Evolutionary conservation across 1,284 basidiomycete species (phyloP).

Genomic region (Entoloma clypeatum): DNA sequence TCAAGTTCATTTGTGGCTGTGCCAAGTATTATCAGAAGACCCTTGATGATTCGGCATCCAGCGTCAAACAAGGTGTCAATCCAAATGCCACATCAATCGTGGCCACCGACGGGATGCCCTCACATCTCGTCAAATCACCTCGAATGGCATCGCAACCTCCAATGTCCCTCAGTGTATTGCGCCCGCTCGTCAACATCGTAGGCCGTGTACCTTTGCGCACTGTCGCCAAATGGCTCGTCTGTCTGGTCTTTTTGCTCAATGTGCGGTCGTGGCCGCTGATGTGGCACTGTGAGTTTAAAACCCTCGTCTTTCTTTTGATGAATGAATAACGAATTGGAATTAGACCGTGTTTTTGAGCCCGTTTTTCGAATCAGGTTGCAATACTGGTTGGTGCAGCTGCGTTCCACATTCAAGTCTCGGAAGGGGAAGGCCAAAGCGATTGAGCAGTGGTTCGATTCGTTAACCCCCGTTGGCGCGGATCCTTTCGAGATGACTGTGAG

Average conservation of each 20-base stretch:
- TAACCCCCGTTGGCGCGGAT: slow-evolving; percentile 52
- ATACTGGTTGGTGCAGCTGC: slow-evolving; percentile 34
- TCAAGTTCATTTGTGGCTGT: too few species aligned
- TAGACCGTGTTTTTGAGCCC: slow-evolving; percentile 58
- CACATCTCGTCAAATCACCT: too few species aligned
- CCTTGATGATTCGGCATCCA: too few species aligned
- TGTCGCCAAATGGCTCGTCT: slow-evolving; percentile 31
- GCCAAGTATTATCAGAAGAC: too few species aligned
- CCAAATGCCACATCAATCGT: too few species aligned
- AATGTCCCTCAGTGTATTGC: too few species aligned
- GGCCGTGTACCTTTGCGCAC: slow-evolving; percentile 21
- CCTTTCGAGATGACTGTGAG: slow-evolving; percentile 45
- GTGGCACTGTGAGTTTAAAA: slow-evolving; percentile 58
- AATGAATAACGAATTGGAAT: background rate
- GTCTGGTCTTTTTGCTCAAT: slow-evolving; percentile 45
- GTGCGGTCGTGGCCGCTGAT: slow-evolving; percentile 53
- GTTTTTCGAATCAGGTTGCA: slow-evolving; percentile 38
- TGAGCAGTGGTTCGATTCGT: slow-evolving; percentile 39
- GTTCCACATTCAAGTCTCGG: slow-evolving; percentile 40
- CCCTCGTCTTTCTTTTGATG: background rate
- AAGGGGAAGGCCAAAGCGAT: slow-evolving; percentile 35
- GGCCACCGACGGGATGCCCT: too few species aligned
- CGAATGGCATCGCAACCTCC: too few species aligned
- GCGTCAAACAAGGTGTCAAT: too few species aligned
- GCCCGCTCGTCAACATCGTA: too few species aligned